Base-by-base conservation (phyloP, 345 rosid genomes). In the Microcos paniculata region DNA sequence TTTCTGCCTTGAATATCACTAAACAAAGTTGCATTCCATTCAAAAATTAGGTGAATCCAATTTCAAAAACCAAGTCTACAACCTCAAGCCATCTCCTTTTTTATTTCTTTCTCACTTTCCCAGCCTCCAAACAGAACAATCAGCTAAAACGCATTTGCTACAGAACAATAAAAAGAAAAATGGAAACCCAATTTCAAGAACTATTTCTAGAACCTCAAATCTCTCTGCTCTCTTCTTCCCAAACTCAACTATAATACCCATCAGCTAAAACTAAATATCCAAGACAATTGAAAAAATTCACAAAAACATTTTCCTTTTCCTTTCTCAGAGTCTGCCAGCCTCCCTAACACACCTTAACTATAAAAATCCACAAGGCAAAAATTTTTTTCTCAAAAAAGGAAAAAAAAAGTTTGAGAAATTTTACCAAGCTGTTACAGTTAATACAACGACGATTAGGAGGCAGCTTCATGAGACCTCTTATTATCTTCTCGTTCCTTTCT, bases 361-460 rank as follows among this genome's bases (percentile, higher is more conserved):
- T n/a, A 24, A 31, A 21, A 18, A 24, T 46, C 61, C 18, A 64
- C 1, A 43, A 42, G 16, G 35, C 61, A 23, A 30, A 16, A 31
- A 16, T 4, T 49, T 14, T 75, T 15, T 8, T 10, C 21, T 21
- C 28, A 6, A 14, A 23, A 56, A 4, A 56, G 1, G 0, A 48
- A 5, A 56, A 16, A 24, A 46, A 38, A 6, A 14, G 61, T 1
- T 3, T 43, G 51, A 52, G 61, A 33, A 64, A 11, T 1, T 3
- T 78, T 86, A 96, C 99, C 94, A 92, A 80, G 93, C 87, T 81
- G 79, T 93, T 96, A 90, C 99, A 96, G 84, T 96, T 92, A 84
- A 96, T 93, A 80, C 99, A 96, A 56, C 89, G 91, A 76, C 98
- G 98, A 86, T 96, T 96, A 0, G 98, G 98, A 7, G 99, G 98